Evolutionary conservation across 139 green algal species (phyloP).

Genomic region (Tetradesmus lagerheimii): DNA sequence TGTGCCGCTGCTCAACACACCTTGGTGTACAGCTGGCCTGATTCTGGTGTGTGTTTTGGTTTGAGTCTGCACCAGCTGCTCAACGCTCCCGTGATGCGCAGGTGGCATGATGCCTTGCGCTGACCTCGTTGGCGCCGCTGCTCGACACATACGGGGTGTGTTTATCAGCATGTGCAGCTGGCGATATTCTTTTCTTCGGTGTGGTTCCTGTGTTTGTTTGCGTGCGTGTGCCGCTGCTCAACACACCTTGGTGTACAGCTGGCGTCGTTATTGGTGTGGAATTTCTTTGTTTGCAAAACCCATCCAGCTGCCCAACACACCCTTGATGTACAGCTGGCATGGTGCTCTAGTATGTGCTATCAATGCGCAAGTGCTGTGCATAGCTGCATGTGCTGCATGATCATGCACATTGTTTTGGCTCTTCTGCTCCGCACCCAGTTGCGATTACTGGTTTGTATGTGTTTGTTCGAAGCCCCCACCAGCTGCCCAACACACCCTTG

Average conservation of each 20-base stretch:
- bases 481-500: conserved; percentile 43
- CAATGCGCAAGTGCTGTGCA: too few relatives aligned
- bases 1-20: conserved; percentile 12
- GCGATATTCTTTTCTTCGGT: neutral
- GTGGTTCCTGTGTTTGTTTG: neutral
- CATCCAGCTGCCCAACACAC: conserved; percentile 34
- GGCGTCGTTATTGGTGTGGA: neutral
- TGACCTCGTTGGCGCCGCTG: neutral
- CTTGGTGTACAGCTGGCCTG: conserved; percentile 7
- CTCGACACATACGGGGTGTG: conserved; percentile 21
- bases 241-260: conserved; percentile 39
- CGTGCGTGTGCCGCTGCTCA: neutral
- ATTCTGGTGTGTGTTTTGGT: neutral
- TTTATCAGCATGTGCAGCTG: conserved; percentile 42
- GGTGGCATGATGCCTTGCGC: neutral
- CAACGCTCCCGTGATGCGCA: conserved; percentile 27
- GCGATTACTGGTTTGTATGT: neutral
- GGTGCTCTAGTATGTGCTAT: neutral
- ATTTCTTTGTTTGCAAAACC: too few relatives aligned
- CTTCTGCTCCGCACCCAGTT: too few relatives aligned
- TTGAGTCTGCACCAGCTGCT: neutral
- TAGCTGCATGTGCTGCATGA: too few relatives aligned
- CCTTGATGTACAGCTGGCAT: conserved; percentile 35
- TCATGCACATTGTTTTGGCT: too few relatives aligned
- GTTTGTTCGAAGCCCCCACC: too few relatives aligned